Conservation (phyloP, 257 asterid genomes). For the Mentha longifolia region DNA sequence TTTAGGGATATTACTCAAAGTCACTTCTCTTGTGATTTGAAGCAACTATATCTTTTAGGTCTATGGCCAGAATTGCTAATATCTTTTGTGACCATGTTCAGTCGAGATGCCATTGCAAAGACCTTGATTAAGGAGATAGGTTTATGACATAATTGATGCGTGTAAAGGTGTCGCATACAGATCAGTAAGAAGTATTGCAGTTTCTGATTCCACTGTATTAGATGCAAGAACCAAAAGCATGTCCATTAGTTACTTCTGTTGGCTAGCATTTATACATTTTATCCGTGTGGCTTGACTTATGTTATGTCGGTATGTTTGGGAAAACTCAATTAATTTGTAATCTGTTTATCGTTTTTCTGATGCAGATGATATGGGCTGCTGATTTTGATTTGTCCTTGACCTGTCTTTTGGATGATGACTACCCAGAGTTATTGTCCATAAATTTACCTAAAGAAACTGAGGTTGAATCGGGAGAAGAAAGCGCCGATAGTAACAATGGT, state of each 20-base stretch:
- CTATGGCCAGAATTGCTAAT: constrained; percentile 2
- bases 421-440: constrained; percentile 75
- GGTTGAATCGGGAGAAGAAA: constrained; percentile 64
- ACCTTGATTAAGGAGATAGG: constrained; percentile 3
- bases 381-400: constrained; percentile 81
- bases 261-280: constrained; percentile 15
- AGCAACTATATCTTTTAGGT: constrained; percentile 12
- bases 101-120: constrained; percentile 12
- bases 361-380: constrained; percentile 99
- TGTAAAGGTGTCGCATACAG: constrained; percentile 6
- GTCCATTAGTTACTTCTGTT: constrained; percentile 10
- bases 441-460: constrained; percentile 62
- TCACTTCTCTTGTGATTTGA: constrained; percentile 22
- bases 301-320: background rate
- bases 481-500: constrained; percentile 43
- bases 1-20: constrained; percentile 18
- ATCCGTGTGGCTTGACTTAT: constrained; percentile 6
- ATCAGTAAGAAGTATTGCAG: constrained; percentile 7
- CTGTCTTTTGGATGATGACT: constrained; percentile 63
- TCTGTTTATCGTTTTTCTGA: constrained; percentile 16
- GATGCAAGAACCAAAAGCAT: constrained; percentile 13
- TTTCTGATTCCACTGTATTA: constrained; percentile 5
- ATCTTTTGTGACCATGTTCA: constrained; percentile 8
- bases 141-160: constrained; percentile 8
- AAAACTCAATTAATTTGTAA: constrained; percentile 18